phyloP scores from a whole-genome alignment of 805 yeast species.

The Millerozyma acaciae region DNA sequence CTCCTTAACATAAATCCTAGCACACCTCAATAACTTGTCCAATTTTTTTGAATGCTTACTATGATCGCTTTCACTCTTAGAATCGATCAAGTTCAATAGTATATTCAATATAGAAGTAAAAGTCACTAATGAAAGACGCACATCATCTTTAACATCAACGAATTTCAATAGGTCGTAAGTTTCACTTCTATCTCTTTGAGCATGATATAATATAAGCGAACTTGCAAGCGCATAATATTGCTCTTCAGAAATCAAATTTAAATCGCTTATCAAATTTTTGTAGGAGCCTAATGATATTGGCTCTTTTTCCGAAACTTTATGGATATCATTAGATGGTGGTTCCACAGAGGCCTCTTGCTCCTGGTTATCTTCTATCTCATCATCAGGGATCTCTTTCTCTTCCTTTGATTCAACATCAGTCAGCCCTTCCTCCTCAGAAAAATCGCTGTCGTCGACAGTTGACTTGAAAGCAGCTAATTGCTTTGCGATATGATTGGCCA shows the following conservation, averaged over 20 bases:
- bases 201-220: conserved; percentile 23
- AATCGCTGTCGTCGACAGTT: conserved; percentile 17
- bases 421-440: conserved; percentile 12
- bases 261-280: conserved; percentile 24
- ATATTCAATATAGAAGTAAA: conserved; percentile 30
- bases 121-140: conserved; percentile 24
- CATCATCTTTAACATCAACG: conserved; percentile 15
- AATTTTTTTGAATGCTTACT: conserved; percentile 9
- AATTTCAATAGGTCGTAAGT: conserved; percentile 21
- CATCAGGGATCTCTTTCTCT: conserved; percentile 4
- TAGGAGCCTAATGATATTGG: too few species aligned
- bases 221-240: conserved; percentile 28
- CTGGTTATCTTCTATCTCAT: conserved; percentile 7
- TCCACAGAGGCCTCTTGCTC: conserved; percentile 2
- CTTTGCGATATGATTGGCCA: conserved; percentile 16
- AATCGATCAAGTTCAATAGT: conserved; percentile 12
- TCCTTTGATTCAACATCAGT: too few species aligned
- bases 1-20: conserved; percentile 30
- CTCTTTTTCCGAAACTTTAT: too few species aligned
- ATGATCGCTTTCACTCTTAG: conserved; percentile 17
- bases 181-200: conserved; percentile 13
- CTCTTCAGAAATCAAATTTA: conserved; percentile 32
- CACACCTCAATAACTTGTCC: conserved; percentile 23
- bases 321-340: too few species aligned
- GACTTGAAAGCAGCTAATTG: conserved; percentile 19